Evolutionary conservation across 2,329 filamentous ascomycete species (phyloP).

Genomic region (Fusarium illudens): DNA sequence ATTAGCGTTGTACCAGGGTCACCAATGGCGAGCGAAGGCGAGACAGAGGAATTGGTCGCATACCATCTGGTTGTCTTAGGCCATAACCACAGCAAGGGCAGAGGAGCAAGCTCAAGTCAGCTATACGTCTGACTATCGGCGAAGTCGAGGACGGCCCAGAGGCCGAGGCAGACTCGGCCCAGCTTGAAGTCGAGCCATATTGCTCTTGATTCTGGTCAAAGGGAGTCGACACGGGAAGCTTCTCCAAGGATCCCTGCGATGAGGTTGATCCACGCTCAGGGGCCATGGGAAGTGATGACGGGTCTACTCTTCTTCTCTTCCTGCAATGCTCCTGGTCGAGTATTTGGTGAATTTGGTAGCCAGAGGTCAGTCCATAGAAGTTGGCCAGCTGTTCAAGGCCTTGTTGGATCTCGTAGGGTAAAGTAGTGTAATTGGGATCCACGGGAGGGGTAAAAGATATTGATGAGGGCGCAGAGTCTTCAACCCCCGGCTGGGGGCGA

Average conservation of each 20-base stretch:
- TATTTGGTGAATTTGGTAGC: conserved; percentile 43
- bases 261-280: conserved; percentile 31
- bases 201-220: conserved; percentile 36
- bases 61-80: conserved; percentile 45
- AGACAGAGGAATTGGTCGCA: conserved; percentile 13
- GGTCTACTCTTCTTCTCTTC: conserved; percentile 46
- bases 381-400: conserved; percentile 42
- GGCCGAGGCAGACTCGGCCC: conserved; percentile 34
- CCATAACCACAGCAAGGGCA: conserved; percentile 47
- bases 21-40: not conserved
- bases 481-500: conserved; percentile 39
- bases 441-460: conserved; percentile 31
- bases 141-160: conserved; percentile 37
- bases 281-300: conserved; percentile 47
- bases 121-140: conserved; percentile 43
- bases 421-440: conserved; percentile 35
- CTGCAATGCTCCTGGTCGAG: conserved; percentile 38
- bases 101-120: conserved; percentile 40
- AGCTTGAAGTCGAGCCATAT: conserved; percentile 32
- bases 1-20: not conserved
- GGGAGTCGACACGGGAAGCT: conserved; percentile 36
- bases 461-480: conserved; percentile 34
- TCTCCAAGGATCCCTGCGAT: conserved; percentile 46
- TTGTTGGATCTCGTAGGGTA: conserved; percentile 40
- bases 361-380: conserved; percentile 46